A percentile compares a stretch with the other conserved stretches of the same genome.
Evolutionary conservation across 2,329 filamentous ascomycete species (phyloP).

Genomic region (Truncatella angustata): DNA sequence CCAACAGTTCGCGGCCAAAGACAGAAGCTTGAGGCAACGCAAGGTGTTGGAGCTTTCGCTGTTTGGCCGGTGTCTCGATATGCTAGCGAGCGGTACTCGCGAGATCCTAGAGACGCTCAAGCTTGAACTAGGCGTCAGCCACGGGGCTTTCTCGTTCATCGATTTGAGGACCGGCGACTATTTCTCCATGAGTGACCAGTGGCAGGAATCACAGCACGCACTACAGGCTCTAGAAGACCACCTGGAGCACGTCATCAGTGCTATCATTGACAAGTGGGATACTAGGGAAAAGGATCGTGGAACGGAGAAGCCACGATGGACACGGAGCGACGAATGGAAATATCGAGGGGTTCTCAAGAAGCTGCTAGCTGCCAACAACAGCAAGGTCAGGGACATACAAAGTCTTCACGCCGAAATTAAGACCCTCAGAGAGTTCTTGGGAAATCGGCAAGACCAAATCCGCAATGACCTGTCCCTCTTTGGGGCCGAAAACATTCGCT

Average conservation of each 20-base stretch:
- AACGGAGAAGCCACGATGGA: constrained; percentile 28
- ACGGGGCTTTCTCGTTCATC: neutral
- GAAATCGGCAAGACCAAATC: constrained; percentile 6
- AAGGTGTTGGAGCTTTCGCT: constrained; percentile 28
- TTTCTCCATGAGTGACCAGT: constrained; percentile 10
- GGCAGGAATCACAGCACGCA: constrained; percentile 16
- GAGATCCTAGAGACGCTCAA: constrained; percentile 8
- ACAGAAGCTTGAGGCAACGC: constrained; percentile 22
- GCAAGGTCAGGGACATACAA: constrained; percentile 4
- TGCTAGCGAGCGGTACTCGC: constrained; percentile 6
- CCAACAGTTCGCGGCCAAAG: neutral
- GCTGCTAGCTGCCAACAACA: constrained; percentile 1
- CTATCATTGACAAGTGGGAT: constrained; percentile 22
- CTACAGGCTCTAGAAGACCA: constrained; percentile 20
- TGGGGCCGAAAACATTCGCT: constrained; percentile 25
- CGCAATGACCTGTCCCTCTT: constrained; percentile 13
- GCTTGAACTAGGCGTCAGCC: neutral
- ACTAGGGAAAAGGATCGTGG: constrained; percentile 23
- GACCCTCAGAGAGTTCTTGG: neutral
- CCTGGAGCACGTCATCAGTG: constrained; percentile 16
- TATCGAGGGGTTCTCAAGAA: constrained; percentile 20
- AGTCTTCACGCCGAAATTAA: neutral
- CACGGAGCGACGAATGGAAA: constrained; percentile 28
- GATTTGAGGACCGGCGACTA: constrained; percentile 9
- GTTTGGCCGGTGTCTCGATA: constrained; percentile 15